Evolutionary conservation across 495 filamentous ascomycete species (phyloP).

Genomic region (Chaetomium fimeti): DNA sequence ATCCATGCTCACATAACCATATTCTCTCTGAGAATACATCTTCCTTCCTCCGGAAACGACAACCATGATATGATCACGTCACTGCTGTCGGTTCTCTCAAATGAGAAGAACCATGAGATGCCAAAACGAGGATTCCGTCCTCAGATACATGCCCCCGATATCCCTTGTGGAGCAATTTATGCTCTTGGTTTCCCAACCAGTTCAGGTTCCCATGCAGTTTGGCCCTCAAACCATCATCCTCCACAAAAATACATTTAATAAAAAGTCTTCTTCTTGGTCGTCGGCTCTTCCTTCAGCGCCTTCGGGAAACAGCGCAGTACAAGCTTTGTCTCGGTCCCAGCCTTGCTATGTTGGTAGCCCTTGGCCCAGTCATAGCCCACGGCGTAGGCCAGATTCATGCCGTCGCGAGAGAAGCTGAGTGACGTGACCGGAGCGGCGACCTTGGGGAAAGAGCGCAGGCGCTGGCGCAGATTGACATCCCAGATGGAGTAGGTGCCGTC

Average conservation of each 20-base stretch:
- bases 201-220: neutral
- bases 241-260: slow-evolving; percentile 9
- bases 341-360: slow-evolving; percentile 72
- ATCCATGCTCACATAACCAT: slow-evolving; percentile 3
- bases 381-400: slow-evolving; percentile 84
- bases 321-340: slow-evolving; percentile 71
- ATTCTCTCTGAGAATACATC: neutral
- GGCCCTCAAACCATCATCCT: neutral
- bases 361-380: slow-evolving; percentile 96
- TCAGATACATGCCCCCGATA: neutral
- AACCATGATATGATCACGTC: neutral
- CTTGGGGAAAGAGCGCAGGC: slow-evolving; percentile 82
- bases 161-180: slow-evolving; percentile 5
- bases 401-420: slow-evolving; percentile 72
- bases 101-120: neutral
- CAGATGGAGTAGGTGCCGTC: slow-evolving; percentile 91
- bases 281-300: slow-evolving; percentile 56
- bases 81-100: neutral
- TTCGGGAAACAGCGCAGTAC: slow-evolving; percentile 81
- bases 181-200: neutral
- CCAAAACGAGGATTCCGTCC: neutral
- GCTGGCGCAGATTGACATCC: slow-evolving; percentile 86
- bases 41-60: neutral
- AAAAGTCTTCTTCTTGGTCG: too few relatives aligned
- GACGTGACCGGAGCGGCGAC: slow-evolving; percentile 75